Conservation (phyloP, 345 rosid genomes). For the Erysimum cheiranthoides region DNA sequence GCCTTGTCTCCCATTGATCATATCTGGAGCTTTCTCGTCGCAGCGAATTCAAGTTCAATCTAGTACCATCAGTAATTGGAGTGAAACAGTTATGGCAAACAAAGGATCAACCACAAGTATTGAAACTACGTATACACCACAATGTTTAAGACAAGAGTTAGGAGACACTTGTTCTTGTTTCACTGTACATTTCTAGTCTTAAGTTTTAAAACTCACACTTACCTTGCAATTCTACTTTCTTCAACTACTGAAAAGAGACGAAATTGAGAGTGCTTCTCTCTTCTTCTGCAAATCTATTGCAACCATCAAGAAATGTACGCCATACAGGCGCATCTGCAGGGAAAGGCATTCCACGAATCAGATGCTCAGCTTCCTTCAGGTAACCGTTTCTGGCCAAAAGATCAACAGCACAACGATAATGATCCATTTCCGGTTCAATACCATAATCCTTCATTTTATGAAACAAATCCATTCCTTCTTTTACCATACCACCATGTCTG, state of each 20-base stretch:
- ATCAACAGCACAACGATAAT: conserved; percentile 75
- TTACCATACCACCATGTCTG: conserved; percentile 73
- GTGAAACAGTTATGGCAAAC: too few relatives aligned
- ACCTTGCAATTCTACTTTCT: neutral
- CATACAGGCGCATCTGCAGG: conserved; percentile 68
- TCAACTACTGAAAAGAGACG: conserved; percentile 16
- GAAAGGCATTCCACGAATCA: conserved; percentile 72
- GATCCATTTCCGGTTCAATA: conserved; percentile 73
- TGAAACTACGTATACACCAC: too few relatives aligned
- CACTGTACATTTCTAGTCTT: too few relatives aligned
- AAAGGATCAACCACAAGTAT: too few relatives aligned
- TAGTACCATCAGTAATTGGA: too few relatives aligned
- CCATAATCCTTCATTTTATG: conserved; percentile 60
- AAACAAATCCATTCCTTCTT: conserved; percentile 77
- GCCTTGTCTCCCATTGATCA: too few relatives aligned
- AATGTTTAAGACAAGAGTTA: too few relatives aligned
- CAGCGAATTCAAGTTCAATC: too few relatives aligned
- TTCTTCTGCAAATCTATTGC: conserved; percentile 51
- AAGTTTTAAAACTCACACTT: too few relatives aligned
- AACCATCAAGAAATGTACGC: conserved; percentile 82
- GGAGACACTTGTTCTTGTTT: too few relatives aligned
- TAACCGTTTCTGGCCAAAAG: conserved; percentile 68
- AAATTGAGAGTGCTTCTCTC: conserved; percentile 27
- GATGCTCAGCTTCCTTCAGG: conserved; percentile 65
- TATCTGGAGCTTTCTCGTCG: too few relatives aligned